Evolutionary conservation across 176 grass and related monocot genomes (phyloP), one percentile per base, ranked within the genome.

Genomic region (Musa acuminata): DNA sequence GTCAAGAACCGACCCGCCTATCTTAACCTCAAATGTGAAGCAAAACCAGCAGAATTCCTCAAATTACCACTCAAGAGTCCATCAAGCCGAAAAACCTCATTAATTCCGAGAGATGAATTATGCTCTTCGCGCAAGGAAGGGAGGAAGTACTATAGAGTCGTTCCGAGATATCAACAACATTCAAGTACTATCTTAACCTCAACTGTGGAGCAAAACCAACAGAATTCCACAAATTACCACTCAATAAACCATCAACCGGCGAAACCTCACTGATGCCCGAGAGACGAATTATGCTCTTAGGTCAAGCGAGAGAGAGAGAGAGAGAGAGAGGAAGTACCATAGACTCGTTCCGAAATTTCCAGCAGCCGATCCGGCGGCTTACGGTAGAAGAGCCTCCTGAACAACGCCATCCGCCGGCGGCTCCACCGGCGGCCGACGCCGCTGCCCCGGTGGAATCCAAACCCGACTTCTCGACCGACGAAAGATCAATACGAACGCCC

Each of bases 341-440:
- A 98, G 69, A 98, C 94, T 16, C 94, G 83, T 59, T 98, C 94
- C 78, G 94, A 88, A 82, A 98, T 98, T 88, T 98, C 94, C 67
- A 98, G 86, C 84, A 98, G 75, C 80, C 90, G 84, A 82, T 98
- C 86, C 68, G 95, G 90, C 73, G 95, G 92, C 90, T 94, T 98
- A 69, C 85, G 81, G 53, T 88, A 92, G 86, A 98, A 98, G 73
- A 98, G 83, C 80, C 89, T 93, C 77, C 85, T 87, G 82, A 99
- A 99, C 26, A 98, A 82, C 83, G 95, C 88, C 95, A 98, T 98
- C 90, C 74, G 53, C 67, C 20, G 66, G 71, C 71, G 70, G 55
- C 11, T 53, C 53, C 55, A 76, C 84, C 48, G 77, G 75, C 50
- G n/a, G 23, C 64, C 10, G 21, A 85, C 51, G 20, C 77, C 21